Evolutionary conservation across 352 stramenopile genomes (phyloP).

Genomic region (Pythium aphanidermatum): DNA sequence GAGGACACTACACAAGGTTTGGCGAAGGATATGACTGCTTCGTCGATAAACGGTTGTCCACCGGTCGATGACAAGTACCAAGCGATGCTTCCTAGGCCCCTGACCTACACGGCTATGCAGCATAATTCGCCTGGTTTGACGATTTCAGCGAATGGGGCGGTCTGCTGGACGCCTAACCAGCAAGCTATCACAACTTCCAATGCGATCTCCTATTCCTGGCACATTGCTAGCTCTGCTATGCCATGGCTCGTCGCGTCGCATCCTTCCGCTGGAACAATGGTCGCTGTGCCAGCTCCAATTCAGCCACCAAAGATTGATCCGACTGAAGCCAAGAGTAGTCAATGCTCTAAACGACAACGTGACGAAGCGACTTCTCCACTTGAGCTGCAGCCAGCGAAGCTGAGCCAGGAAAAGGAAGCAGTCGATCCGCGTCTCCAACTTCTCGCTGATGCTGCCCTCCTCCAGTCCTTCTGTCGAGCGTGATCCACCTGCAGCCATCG

Average conservation of each 20-base stretch:
- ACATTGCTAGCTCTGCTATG: slow-evolving; percentile 3
- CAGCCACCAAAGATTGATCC: slow-evolving; percentile 43
- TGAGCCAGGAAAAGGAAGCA: slow-evolving; percentile 9
- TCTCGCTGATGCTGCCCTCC: slow-evolving; percentile 60
- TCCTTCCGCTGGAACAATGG: neutral
- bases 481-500: slow-evolving; percentile 8
- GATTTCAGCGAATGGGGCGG: slow-evolving; percentile 1
- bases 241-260: slow-evolving; percentile 10
- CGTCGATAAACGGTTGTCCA: too few species aligned
- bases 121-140: too few species aligned
- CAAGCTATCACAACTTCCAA: slow-evolving; percentile 2
- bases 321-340: slow-evolving; percentile 30
- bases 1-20: neutral
- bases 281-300: neutral
- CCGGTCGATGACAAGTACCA: too few species aligned
- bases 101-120: too few species aligned
- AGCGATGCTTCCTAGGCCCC: too few species aligned
- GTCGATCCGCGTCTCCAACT: slow-evolving; percentile 54
- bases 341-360: slow-evolving; percentile 28
- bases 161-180: slow-evolving; percentile 19
- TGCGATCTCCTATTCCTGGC: slow-evolving; percentile 9
- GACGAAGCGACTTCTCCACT: slow-evolving; percentile 31
- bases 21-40: too few species aligned
- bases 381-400: slow-evolving; percentile 3
- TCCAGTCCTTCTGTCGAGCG: slow-evolving; percentile 53